Conservation (phyloP, 2,329 filamentous ascomycete genomes). For the Colletotrichum orbiculare region DNA sequence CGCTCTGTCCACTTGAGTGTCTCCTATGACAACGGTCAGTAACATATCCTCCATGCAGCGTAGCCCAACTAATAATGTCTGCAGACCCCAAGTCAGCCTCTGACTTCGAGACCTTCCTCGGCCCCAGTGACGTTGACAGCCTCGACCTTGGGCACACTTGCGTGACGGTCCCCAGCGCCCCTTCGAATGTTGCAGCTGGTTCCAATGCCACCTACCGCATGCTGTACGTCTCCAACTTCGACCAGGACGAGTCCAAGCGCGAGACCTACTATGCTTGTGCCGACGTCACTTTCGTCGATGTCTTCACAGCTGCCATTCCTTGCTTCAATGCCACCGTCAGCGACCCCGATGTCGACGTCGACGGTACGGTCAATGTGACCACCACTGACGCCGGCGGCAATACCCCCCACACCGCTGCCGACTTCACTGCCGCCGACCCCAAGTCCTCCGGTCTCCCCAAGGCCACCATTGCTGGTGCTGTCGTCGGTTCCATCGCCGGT, state of each 20-base stretch:
- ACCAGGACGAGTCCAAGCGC: constrained; percentile 50
- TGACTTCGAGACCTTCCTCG: constrained; percentile 54
- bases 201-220: constrained; percentile 61
- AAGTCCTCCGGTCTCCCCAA: constrained; percentile 62
- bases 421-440: constrained; percentile 40
- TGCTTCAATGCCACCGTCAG: constrained; percentile 58
- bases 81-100: constrained; percentile 52
- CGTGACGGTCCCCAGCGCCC: constrained; percentile 49
- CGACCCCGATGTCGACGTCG: constrained; percentile 40
- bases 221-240: constrained; percentile 57
- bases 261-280: constrained; percentile 62
- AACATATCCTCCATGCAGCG: neutral
- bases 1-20: constrained; percentile 65
- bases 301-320: constrained; percentile 48
- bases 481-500: constrained; percentile 75
- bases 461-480: constrained; percentile 80
- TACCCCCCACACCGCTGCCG: constrained; percentile 39
- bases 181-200: constrained; percentile 50
- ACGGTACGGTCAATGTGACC: constrained; percentile 37
- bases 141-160: constrained; percentile 60
- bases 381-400: constrained; percentile 31
- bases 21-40: constrained; percentile 61
- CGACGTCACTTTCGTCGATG: constrained; percentile 56
- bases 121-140: constrained; percentile 48
- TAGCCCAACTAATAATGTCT: neutral